A percentile compares a stretch with the other conserved stretches of the same genome.
Conservation (phyloP, 1,284 basidiomycete species). For the Gomphus sp. region DNA sequence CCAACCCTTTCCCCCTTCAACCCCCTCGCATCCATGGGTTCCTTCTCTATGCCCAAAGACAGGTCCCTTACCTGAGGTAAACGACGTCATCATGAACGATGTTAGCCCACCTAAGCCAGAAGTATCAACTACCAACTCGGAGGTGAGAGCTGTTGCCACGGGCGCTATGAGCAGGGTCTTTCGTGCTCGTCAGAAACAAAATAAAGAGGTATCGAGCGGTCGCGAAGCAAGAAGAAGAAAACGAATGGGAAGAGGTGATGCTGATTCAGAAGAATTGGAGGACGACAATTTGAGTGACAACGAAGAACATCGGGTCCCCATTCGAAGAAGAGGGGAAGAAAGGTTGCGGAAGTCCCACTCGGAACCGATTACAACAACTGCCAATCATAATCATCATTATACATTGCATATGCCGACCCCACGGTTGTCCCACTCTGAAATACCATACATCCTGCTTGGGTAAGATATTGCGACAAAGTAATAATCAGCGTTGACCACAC, state of each 20-base stretch:
- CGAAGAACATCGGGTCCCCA: not conserved
- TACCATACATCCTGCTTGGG: slow-evolving; percentile 74
- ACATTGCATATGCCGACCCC: slow-evolving; percentile 68
- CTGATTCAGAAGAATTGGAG: slow-evolving; percentile 24
- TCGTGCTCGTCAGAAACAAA: slow-evolving; percentile 47
- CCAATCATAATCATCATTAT: slow-evolving; percentile 66
- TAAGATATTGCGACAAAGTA: slow-evolving; percentile 26
- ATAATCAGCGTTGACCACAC: slow-evolving; percentile 15
- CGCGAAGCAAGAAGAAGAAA: slow-evolving; percentile 19
- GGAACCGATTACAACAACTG: slow-evolving; percentile 27
- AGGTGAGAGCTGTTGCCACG: slow-evolving; percentile 38
- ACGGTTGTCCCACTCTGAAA: slow-evolving; percentile 43
- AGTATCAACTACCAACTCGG: slow-evolving; percentile 29
- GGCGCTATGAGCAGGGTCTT: slow-evolving; percentile 67
- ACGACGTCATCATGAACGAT: slow-evolving; percentile 67
- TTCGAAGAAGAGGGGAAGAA: slow-evolving; percentile 14
- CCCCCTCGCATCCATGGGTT: slow-evolving; percentile 46
- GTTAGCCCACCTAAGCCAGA: slow-evolving; percentile 47
- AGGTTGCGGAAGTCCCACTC: slow-evolving; percentile 5
- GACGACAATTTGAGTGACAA: slow-evolving; percentile 26
- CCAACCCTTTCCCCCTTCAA: slow-evolving; percentile 37
- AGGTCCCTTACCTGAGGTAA: slow-evolving; percentile 45
- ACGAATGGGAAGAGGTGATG: slow-evolving; percentile 21
- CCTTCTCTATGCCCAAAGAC: slow-evolving; percentile 55
- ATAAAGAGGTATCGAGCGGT: slow-evolving; percentile 19